These are phyloP conservation scores for Postia placenta DNA, from an alignment of 768 basidiomycete genomes.

Conservation along the genomic window DNA sequence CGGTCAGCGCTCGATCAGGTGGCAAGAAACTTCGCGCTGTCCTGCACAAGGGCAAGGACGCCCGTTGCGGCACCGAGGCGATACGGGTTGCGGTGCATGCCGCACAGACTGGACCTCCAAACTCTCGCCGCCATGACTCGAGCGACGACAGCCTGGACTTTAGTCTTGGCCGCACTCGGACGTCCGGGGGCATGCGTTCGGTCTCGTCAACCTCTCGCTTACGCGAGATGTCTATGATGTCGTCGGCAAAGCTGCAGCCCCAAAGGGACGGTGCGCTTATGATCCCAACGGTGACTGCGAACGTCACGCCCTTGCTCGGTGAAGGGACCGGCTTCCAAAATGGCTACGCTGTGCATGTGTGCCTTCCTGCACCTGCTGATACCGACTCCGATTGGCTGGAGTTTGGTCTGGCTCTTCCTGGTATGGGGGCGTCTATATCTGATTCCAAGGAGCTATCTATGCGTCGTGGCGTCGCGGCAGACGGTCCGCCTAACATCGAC, in stretches of 20 bases:
- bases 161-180: constrained; percentile 17
- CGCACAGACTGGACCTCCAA: constrained; percentile 20
- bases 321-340: constrained; percentile 24
- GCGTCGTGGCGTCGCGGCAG: neutral
- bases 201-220: constrained; percentile 9
- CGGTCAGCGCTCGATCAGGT: constrained; percentile 50
- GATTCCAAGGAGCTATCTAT: neutral
- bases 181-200: constrained; percentile 13
- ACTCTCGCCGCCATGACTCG: constrained; percentile 2
- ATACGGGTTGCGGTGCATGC: constrained; percentile 50
- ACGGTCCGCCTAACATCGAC: constrained; percentile 39
- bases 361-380: constrained; percentile 49
- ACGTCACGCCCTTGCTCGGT: constrained; percentile 45
- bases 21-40: constrained; percentile 61
- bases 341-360: constrained; percentile 56
- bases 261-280: constrained; percentile 51
- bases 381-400: constrained; percentile 69
- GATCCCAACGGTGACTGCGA: constrained; percentile 52
- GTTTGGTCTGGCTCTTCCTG: constrained; percentile 58
- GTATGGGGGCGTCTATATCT: constrained; percentile 15
- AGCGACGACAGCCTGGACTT: constrained; percentile 13
- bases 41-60: constrained; percentile 50
- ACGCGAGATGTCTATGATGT: constrained; percentile 19
- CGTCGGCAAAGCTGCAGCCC: constrained; percentile 21
- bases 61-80: constrained; percentile 57